Evolutionary conservation across 805 yeast species (phyloP), one percentile per base, ranked within the genome.

Genomic region (Teunomyces pallodes): DNA sequence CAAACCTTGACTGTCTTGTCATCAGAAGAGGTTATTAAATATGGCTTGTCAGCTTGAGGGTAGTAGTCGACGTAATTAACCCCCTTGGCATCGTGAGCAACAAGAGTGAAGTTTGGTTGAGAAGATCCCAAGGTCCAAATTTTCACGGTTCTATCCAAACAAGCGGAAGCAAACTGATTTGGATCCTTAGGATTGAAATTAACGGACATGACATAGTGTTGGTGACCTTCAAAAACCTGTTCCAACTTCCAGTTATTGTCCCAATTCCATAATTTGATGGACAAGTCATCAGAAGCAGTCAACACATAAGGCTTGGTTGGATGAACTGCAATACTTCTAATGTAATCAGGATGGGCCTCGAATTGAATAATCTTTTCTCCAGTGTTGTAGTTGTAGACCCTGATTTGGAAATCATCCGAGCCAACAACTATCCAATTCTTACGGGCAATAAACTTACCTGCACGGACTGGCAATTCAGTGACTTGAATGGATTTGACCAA

Each of bases 381-480:
- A 14, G 99, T 94, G 70, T 90, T 90, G 75, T 89, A 90, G 70
- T 94, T 94, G 77, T 82, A 94, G 28, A 94, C 95, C 62, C 99
- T 83, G 49, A 94, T 75, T 64, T 87, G 92, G 79, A 88, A 92
- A 70, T 94, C 99, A 66, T 94, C 99, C 45, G 95, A 81, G 27
- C 99, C 99, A 36, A 90, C 90, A 49, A 91, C 86, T 61, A 95
- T 82, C 99, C 99, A 94, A 72, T 90, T 91, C 74, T 92, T 94
- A 61, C 98, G 83, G 16, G 98, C 94, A 64, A 94, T 84, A 62
- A 94, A 94, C 58, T 85, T 85, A 60, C 98, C 97, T 9, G 97
- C 87, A 67, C 99, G 86, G 5, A 92, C 92, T 2, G 99, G 99
- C 51, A 91, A 83, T 58, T 90, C 91, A n/a, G 97, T 86, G 46